Conservation (phyloP, 768 basidiomycete genomes). For the Hygrocybe punicea region DNA sequence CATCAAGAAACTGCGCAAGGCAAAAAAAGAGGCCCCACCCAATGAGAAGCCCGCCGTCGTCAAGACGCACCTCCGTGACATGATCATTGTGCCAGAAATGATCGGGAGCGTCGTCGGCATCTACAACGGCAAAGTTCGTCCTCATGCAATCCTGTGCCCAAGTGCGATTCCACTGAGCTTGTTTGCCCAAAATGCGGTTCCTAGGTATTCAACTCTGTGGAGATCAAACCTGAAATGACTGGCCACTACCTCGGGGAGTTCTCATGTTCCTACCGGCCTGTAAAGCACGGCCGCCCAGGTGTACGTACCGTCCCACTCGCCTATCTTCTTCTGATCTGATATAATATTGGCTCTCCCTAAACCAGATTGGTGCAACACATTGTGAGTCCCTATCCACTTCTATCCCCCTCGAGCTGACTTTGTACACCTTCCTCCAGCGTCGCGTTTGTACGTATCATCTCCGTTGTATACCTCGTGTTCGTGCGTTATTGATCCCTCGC, state of each 20-base stretch:
- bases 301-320: conserved; percentile 48
- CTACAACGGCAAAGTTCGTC: conserved; percentile 90
- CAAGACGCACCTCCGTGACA: conserved; percentile 98
- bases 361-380: conserved; percentile 85
- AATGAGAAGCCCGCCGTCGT: conserved; percentile 99
- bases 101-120: conserved; percentile 97
- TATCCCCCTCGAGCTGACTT: not conserved
- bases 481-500: conserved; percentile 15
- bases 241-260: conserved; percentile 99
- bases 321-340: not conserved
- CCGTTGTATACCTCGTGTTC: too few relatives aligned
- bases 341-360: conserved; percentile 11
- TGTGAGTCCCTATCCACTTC: conserved; percentile 46
- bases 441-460: conserved; percentile 73
- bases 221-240: conserved; percentile 99
- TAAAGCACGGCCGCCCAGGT: conserved; percentile 99
- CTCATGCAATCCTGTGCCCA: not conserved
- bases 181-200: not conserved
- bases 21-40: conserved; percentile 98
- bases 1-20: conserved; percentile 99
- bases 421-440: conserved; percentile 43
- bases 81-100: conserved; percentile 99
- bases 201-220: conserved; percentile 90
- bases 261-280: conserved; percentile 95
- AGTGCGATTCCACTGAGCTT: not conserved